Base-by-base conservation (phyloP, 495 filamentous ascomycete species). In the Aspergillus cavernicola region DNA sequence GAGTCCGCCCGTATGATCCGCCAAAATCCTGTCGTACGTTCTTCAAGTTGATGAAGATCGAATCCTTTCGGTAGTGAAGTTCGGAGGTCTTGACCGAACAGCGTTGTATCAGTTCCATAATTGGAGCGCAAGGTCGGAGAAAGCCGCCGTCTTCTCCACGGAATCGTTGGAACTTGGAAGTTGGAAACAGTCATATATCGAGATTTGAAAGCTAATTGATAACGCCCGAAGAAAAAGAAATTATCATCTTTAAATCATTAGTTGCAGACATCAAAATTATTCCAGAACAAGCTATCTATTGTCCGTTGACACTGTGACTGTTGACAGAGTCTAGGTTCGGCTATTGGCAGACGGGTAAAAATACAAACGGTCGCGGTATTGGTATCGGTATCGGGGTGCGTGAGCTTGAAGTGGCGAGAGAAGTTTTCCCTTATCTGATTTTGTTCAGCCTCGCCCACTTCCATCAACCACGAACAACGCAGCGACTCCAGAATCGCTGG, bases 101-200 rank as follows among this genome's bases (percentile, higher is more conserved):
- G 22, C 23, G 11, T 13, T 4, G 23, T 13, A 26, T 3, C 2
- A 13, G 11, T 6, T 38, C 12, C 5, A 16, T n/a, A 33, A 40
- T 51, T 53, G 32, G 44, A 36, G 46, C 47, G 58, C 41, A 42
- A 48, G 52, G 57, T 62, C 57, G 39, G 40, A 45, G 32, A 45
- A 41, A 53, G 40, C 40, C 50, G 42, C 50, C 47, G 33, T 28
- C 24, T 28, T 36, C 53, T 56, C 50, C 49, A 44, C 39, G 50
- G 48, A 51, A 15, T 49, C 18, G 3, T 12, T 26, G 19, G 24
- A 9, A 28, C 9, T 28, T 28, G 24, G 24, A 28, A 4, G 9
- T 9, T 4, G 24, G 9, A 28, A 9, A 9, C 24, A 28, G 24
- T 28, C 24, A 28, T 28, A 9, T 28, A 28, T 28, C 24, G 9